Base-by-base conservation (phyloP, 2,329 filamentous ascomycete species). In the Claviceps sp. region DNA sequence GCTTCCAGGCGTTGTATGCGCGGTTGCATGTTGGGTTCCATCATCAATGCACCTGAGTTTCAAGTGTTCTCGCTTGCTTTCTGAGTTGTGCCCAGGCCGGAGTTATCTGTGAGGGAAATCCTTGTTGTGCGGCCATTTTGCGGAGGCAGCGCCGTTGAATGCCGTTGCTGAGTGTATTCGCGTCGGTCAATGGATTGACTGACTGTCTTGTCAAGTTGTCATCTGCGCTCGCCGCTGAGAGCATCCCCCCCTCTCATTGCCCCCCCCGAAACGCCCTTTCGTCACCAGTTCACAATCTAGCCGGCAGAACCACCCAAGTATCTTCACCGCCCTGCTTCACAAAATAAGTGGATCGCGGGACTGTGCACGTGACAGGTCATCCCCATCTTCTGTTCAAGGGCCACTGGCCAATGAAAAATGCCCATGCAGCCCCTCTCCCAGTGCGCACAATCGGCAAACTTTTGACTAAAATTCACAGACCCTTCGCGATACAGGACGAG, bases 41-140 rank as follows among this genome's bases (percentile, higher is more conserved):
- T 49, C 23, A 39, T 11, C 43, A 29, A 29, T 66, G 57, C 74
- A 95, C 91, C 78, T 97, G 91, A 55, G 85, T 88, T 69, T 98
- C 93, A 56, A 96, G 75, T 45, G 83, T 80, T 61, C 93, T 79
- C 55, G 89, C 88, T 71, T 97, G 91, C 67, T 96, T 89, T 61
- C 93, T 86, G 59, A 97, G 78, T 72, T 96, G 89, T 63, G 88
- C 84, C 93, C 93, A 98, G 71, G 89, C 84, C 56, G 78, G 75
- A 56, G 70, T 80, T 72, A 45, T 73, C 70, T 53, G 73, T 68
- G 29, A 34, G 29, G 29, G 29, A 9, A 11, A 11, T 11, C 29
- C 29, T 34, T 34, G 29, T 34, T 34, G 29, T 58, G 74, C 64
- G 56, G 76, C 71, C 78, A 81, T 82, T 57, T 45, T 63, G 45